Base-by-base conservation (phyloP, 2,329 filamentous ascomycete genomes). In the Pyrenochaeta sp. region DNA sequence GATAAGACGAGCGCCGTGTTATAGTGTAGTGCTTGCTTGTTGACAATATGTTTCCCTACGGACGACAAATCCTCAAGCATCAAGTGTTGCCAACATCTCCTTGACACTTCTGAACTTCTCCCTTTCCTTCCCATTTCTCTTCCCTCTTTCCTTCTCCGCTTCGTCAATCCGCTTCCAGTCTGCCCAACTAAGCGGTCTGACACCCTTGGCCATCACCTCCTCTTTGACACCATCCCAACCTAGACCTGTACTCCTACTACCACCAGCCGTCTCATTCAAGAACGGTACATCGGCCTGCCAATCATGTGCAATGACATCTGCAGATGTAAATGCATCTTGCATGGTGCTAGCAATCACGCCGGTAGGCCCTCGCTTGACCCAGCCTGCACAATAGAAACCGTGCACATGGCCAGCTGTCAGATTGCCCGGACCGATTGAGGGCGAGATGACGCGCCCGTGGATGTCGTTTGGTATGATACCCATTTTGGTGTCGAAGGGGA, bases 291-390 rank as follows among this genome's bases (percentile, higher is more conserved):
- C 68, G 0, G 74, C 72, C 49, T 80, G 72, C 90, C 92, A 94
- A 72, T 99, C 95, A n/a, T 85, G 80, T 0, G 86, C 86, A 61
- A 99, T 91, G 2, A 90, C 88, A 73, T 97, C 93, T 1, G 89
- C 95, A 0, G 93, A 97, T 8, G 86, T 85, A 71, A 98, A 99
- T 0, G 95, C 94, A 75, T 99, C 95, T 58, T 90, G 87, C 92
- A 99, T 96, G 0, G 95, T 99, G 30, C 90, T 93, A 1, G 94
- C 94, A 75, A 99, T 99, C 3, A 98, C 93, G 2, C 95, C 95
- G 0, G 93, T 97, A 0, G 95, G 94, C 0, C 95, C 95, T 36
- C 90, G 87, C 80, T 98, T 98, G 9, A 97, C 93, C 95, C 95
- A 99, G 0, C 95, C 95, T 15, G 94, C 91, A 65, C 93, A 96